Evolutionary conservation across 164 flowering plant species (phyloP).

Genomic region (Vitis rotundifolia): DNA sequence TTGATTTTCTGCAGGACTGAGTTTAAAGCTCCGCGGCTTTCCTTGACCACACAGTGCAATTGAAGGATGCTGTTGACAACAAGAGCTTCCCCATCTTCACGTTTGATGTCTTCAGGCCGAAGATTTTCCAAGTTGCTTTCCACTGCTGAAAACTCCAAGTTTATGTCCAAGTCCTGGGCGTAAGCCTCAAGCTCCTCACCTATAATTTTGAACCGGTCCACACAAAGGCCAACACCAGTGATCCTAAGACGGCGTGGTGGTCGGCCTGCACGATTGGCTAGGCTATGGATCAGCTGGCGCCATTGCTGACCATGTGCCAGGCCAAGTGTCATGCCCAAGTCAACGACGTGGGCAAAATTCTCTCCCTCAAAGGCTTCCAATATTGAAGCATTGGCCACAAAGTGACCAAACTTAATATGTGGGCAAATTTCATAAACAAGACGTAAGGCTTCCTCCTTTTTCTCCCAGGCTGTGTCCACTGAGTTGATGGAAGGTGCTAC

Average conservation of each 20-base stretch:
- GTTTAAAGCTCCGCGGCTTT: constrained; percentile 63
- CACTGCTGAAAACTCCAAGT: constrained; percentile 43
- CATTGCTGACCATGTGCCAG: constrained; percentile 58
- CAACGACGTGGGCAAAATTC: constrained; percentile 60
- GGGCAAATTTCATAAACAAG: constrained; percentile 63
- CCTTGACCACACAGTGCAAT: constrained; percentile 63
- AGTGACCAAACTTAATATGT: constrained; percentile 59
- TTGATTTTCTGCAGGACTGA: constrained; percentile 55
- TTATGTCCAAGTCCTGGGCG: constrained; percentile 37
- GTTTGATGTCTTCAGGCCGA: constrained; percentile 33
- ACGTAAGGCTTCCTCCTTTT: constrained; percentile 51
- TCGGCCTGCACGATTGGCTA: constrained; percentile 41
- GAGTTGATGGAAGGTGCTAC: constrained; percentile 21
- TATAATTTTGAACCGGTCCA: constrained; percentile 25
- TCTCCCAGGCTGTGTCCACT: constrained; percentile 26
- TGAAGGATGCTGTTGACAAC: constrained; percentile 61
- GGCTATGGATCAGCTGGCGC: constrained; percentile 49
- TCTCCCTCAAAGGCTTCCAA: constrained; percentile 79
- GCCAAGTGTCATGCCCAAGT: constrained; percentile 63
- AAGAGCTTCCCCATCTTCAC: constrained; percentile 34
- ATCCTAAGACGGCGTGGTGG: constrained; percentile 42
- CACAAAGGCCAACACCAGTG: constrained; percentile 43
- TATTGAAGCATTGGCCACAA: constrained; percentile 52
- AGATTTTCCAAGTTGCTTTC: constrained; percentile 54
- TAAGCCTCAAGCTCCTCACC: constrained; percentile 45